These are phyloP conservation scores for Aspergillus avenaceus DNA, from an alignment of 495 filamentous ascomycete genomes.

Conservation along the genomic window DNA sequence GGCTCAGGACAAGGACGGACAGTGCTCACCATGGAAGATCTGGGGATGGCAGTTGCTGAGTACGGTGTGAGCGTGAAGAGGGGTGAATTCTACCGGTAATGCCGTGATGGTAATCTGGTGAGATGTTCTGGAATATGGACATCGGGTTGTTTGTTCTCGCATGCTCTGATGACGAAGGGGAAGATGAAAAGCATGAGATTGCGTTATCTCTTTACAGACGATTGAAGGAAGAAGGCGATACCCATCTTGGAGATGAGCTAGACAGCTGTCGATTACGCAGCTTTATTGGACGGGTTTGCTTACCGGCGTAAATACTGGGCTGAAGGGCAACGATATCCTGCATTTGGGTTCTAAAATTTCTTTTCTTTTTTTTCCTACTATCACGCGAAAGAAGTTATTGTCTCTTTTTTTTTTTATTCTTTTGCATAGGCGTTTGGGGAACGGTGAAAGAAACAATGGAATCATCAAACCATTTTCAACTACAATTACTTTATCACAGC, in stretches of 20 bases:
- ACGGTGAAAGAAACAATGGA: background rate
- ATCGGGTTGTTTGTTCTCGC: background rate
- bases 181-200: background rate
- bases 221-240: background rate
- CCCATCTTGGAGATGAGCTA: background rate
- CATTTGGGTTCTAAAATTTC: slow-evolving; percentile 8
- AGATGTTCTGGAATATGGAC: background rate
- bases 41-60: slow-evolving; percentile 95
- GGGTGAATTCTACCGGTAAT: slow-evolving; percentile 92
- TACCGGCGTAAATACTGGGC: slow-evolving; percentile 19
- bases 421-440: slow-evolving; percentile 2
- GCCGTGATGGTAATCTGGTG: background rate
- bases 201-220: background rate
- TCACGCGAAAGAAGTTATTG: background rate
- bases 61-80: slow-evolving; percentile 96
- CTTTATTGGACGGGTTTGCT: slow-evolving; percentile 3
- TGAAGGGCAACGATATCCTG: slow-evolving; percentile 23
- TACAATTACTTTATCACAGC: background rate
- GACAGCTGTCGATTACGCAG: background rate
- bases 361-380: background rate
- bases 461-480: background rate
- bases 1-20: slow-evolving; percentile 82
- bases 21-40: slow-evolving; percentile 96
- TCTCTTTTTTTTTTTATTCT: no score
- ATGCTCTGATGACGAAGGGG: background rate